Conservation (phyloP, 768 basidiomycete species). For the Serendipita vermifera region DNA sequence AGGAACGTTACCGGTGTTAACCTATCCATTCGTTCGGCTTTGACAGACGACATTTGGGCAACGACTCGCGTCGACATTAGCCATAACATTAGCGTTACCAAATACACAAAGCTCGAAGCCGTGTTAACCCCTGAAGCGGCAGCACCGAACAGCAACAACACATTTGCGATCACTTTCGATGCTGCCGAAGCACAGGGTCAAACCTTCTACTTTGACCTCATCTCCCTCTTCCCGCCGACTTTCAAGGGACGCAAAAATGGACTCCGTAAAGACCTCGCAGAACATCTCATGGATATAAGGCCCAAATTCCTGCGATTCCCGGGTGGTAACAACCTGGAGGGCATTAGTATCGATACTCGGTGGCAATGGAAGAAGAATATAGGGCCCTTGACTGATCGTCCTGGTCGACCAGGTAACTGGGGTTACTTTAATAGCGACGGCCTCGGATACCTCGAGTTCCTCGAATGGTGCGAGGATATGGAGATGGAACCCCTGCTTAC, state of each 20-base stretch:
- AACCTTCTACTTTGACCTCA: constrained; percentile 43
- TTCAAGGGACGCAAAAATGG: constrained; percentile 49
- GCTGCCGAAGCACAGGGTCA: constrained; percentile 30
- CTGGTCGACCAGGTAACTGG: constrained; percentile 53
- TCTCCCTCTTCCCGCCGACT: constrained; percentile 56
- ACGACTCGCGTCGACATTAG: background rate
- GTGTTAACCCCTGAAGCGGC: constrained; percentile 32
- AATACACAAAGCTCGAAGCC: constrained; percentile 37
- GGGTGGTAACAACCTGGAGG: constrained; percentile 30
- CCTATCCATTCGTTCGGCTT: background rate
- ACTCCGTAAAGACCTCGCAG: constrained; percentile 46
- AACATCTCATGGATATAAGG: constrained; percentile 29
- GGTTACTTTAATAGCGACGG: constrained; percentile 31
- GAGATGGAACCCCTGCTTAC: constrained; percentile 49
- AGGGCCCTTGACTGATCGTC: constrained; percentile 40
- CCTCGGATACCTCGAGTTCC: constrained; percentile 44
- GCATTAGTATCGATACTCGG: constrained; percentile 29
- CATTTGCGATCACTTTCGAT: constrained; percentile 41
- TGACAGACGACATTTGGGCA: background rate
- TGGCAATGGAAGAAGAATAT: constrained; percentile 60
- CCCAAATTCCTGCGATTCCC: constrained; percentile 56
- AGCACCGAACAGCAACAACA: constrained; percentile 33
- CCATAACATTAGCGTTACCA: constrained; percentile 18
- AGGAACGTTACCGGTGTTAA: no score
- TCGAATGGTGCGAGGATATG: constrained; percentile 43